Conservation (phyloP, 2,329 filamentous ascomycete species). For the Trichoderma sp. region DNA sequence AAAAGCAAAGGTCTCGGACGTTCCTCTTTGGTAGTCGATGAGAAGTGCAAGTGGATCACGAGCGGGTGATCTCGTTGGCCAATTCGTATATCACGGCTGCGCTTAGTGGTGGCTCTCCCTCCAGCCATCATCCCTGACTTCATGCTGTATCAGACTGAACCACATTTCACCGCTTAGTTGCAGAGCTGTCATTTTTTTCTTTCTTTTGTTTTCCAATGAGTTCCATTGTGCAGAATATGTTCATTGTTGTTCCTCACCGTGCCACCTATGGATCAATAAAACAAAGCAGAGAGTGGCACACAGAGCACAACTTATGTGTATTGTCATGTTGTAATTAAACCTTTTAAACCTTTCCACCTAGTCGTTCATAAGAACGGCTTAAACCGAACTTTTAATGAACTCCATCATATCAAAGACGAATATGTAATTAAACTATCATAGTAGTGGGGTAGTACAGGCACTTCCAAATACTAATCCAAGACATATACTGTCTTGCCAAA, state of each 20-base stretch:
- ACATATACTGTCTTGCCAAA: not conserved
- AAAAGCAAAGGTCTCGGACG: not conserved
- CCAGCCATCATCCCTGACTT: not conserved
- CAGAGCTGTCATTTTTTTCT: not conserved
- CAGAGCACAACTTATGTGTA: not conserved
- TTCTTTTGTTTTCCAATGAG: not conserved
- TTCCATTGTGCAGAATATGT: not conserved
- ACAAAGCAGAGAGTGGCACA: not conserved
- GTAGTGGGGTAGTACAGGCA: not conserved
- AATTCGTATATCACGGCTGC: conserved; percentile 7
- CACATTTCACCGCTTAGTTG: not conserved
- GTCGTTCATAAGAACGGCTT: not conserved
- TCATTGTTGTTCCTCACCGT: not conserved
- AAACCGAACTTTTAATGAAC: not conserved
- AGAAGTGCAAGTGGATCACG: conserved; percentile 1
- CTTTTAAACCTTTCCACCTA: not conserved
- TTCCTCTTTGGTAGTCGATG: not conserved
- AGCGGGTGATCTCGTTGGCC: not conserved
- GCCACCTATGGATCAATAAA: not conserved
- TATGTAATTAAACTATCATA: not conserved
- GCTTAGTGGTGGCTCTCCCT: not conserved
- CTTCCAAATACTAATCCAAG: not conserved
- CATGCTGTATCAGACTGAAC: not conserved
- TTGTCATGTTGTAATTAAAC: not conserved
- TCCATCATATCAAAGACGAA: not conserved